Evolutionary conservation across 352 stramenopile species (phyloP), one percentile per base, ranked within the genome.

Genomic region (Poterioochromonas sp.): DNA sequence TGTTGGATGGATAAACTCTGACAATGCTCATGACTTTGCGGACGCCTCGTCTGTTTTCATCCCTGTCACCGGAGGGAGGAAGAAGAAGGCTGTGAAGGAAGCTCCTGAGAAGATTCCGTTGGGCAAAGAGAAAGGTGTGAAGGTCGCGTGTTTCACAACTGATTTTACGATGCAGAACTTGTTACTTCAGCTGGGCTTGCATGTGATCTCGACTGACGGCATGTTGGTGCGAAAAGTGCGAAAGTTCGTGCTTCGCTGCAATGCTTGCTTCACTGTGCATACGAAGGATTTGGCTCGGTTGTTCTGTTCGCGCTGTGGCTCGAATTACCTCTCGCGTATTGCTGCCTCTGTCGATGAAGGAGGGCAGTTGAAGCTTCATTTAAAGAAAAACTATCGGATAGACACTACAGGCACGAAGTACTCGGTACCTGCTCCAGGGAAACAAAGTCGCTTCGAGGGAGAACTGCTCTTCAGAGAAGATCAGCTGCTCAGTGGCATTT

Each of bases 291-390:
- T 95, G 88, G 86, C 88, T 47, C 87, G 92, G 35, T 82, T 98
- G 65, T 99, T 99, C 85, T 99, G 95, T 80, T 89, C 92, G 43
- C 91, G 93, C 80, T 99, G 95, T 82, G 95, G 95, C 64, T 97
- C 94, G 81, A 91, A 90, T 82, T 93, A 91, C 54, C 88, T 99
- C 82, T 90, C 97, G 77, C 89, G 94, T 34, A 90, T 99, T 69
- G 92, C 93, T 0, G 94, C 92, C 82, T 96, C 89, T 81, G 86
- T 98, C 34, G 92, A 97, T 80, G 90, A 89, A 58, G 90, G 95
- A 76, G 83, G 83, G 15, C 64, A 79, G 35, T 78, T 89, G n/a
- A 83, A 85, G 39, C 77, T 94, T 37, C 87, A 92, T 78, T 84
- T 94, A 58, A 85, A 82, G 65, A 90, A 90, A 58, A 89, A 90